These are phyloP conservation scores for Cyberlindnera meyerae DNA, from an alignment of 805 yeast genomes.

Conservation along the genomic window DNA sequence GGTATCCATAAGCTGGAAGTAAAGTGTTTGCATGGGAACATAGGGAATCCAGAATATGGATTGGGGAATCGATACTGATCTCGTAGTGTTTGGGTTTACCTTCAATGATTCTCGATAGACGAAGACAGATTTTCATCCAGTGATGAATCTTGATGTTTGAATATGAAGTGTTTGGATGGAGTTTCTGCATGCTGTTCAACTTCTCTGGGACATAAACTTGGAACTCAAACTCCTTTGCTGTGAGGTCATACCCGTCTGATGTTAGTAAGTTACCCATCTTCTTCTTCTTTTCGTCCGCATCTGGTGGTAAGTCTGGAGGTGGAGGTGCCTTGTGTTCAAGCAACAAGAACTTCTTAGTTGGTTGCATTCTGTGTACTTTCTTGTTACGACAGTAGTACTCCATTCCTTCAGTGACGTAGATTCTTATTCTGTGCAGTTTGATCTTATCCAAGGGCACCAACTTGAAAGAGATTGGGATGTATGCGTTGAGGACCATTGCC, in stretches of 20 bases:
- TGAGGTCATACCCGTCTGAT: slow-evolving; percentile 44
- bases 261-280: slow-evolving; percentile 37
- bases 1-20: slow-evolving; percentile 62
- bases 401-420: slow-evolving; percentile 81
- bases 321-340: slow-evolving; percentile 72
- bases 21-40: slow-evolving; percentile 81
- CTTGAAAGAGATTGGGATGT: slow-evolving; percentile 77
- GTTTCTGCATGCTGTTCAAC: slow-evolving; percentile 47
- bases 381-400: slow-evolving; percentile 86
- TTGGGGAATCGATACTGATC: slow-evolving; percentile 91
- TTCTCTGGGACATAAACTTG: slow-evolving; percentile 78
- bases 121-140: slow-evolving; percentile 87
- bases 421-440: slow-evolving; percentile 77
- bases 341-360: slow-evolving; percentile 71
- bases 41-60: slow-evolving; percentile 68
- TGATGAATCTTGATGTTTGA: slow-evolving; percentile 83
- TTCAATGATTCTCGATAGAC: slow-evolving; percentile 66
- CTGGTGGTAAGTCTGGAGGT: slow-evolving; percentile 28
- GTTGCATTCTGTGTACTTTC: slow-evolving; percentile 90
- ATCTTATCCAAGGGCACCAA: slow-evolving; percentile 84
- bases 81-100: slow-evolving; percentile 86
- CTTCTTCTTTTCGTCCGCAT: slow-evolving; percentile 34
- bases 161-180: slow-evolving; percentile 85
- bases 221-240: slow-evolving; percentile 78
- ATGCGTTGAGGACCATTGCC: slow-evolving; percentile 77